These are phyloP conservation scores for Sarocladiaceae sp. DNA, from an alignment of 2,329 filamentous ascomycete species.

Conservation along the genomic window DNA sequence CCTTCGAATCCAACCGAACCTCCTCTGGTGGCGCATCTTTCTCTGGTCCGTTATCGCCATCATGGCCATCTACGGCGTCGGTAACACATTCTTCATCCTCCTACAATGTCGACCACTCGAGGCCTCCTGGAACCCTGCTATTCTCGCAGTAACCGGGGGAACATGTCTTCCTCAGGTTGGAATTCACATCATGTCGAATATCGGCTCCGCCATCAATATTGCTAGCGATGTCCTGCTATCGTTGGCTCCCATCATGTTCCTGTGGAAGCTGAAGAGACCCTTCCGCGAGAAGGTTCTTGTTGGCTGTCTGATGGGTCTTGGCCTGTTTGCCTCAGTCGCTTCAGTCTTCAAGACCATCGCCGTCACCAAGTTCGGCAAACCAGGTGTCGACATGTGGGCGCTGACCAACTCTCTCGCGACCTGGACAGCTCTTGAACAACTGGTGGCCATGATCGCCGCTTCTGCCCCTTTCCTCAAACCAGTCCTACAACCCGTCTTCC, in stretches of 20 bases:
- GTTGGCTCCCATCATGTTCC: constrained; percentile 7
- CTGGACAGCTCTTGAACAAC: not conserved
- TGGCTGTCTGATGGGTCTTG: not conserved
- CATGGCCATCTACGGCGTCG: constrained; percentile 3
- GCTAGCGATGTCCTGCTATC: constrained; percentile 8
- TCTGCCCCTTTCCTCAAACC: not conserved
- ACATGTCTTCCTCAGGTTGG: not conserved
- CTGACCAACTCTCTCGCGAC: not conserved
- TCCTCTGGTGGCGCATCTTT: constrained; percentile 7
- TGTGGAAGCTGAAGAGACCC: constrained; percentile 8
- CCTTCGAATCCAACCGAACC: constrained; percentile 2
- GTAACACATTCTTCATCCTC: constrained; percentile 10
- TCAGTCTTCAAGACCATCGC: not conserved
- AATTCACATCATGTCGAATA: not conserved
- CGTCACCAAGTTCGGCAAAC: not conserved
- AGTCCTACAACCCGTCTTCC: not conserved
- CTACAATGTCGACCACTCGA: not conserved
- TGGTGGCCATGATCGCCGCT: not conserved
- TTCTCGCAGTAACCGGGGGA: not conserved
- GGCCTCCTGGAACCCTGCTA: not conserved
- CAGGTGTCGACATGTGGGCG: not conserved
- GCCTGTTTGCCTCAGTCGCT: not conserved
- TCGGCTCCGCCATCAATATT: constrained; percentile 9
- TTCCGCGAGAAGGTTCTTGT: constrained; percentile 3
- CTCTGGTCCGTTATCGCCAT: constrained; percentile 8